Evolutionary conservation across 2,329 filamentous ascomycete genomes (phyloP), one percentile per base, ranked within the genome.

Genomic region (Epichloe sylvatica): DNA sequence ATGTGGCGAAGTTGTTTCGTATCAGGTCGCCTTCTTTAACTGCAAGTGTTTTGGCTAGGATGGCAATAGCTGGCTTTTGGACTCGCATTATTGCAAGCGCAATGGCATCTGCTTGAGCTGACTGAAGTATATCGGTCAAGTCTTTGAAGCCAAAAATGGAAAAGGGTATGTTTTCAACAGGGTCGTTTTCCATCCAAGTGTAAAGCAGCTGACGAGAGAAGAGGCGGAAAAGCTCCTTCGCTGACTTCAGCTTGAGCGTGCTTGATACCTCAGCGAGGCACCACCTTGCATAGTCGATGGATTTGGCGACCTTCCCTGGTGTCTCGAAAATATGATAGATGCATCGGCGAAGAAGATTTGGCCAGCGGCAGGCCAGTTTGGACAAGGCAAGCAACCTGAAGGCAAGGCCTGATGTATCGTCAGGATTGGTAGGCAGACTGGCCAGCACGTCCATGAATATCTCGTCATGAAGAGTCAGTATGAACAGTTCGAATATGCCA

Each of bases 271-370:
- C 71, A 4, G 65, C 63, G 41, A 96, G 72, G 57, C 87, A 94
- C 47, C 76, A 76, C 49, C 77, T 78, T 1, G 91, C 90, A 66
- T 96, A 84, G 19, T 73, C 69, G 19, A 75, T 72, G 6, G 84
- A 84, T 11, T 70, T 67, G 3, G 75, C 67, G 13, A 94, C 78
- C 50, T 81, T 80, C 1, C 85, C 87, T 2, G 90, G 86, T 0
- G 84, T 88, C 63, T 97, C 92, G 57, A 97, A 95, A 21, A 97
- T 89, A 63, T 92, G 85, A 63, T 96, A 98, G 17, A 94, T 85
- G 55, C 88, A 89, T 55, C 85, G 81, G 47, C 90, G 83, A 41
- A 96, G 74, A 19, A 97, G 73, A 0, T 90, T 94, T 52, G 88
- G 82, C 86, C 91, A 97, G 46, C 73, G 70, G 33, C 87, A 86